Conservation (phyloP, 1,284 basidiomycete genomes). For the Apiotrichum akiyoshidainum region DNA sequence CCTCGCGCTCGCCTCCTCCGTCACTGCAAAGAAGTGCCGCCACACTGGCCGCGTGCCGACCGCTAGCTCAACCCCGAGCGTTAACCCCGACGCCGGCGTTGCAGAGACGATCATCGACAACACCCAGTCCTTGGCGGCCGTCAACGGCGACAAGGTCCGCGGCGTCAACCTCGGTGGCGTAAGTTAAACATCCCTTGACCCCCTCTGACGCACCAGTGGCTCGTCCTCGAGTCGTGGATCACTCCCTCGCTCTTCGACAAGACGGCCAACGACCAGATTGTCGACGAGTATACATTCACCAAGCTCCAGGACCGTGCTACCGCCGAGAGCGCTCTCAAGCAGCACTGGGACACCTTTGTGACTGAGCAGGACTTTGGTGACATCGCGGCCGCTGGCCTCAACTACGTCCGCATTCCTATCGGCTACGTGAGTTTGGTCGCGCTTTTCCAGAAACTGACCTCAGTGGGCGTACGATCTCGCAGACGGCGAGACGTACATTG, state of each 20-base stretch:
- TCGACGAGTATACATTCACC: conserved; percentile 27
- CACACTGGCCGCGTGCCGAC: no score
- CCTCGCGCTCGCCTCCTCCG: no score
- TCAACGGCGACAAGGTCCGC: conserved; percentile 38
- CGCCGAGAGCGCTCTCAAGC: conserved; percentile 57
- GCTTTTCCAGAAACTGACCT: conserved; percentile 27
- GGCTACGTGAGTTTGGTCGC: conserved; percentile 51
- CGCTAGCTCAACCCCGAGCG: no score
- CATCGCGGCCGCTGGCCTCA: conserved; percentile 82
- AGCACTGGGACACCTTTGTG: conserved; percentile 65
- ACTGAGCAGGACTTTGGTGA: conserved; percentile 83
- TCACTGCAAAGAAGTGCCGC: no score
- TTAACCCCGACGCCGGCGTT: no score
- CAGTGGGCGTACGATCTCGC: conserved; percentile 82
- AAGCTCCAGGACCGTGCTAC: conserved; percentile 62
- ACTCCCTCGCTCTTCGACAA: conserved; percentile 43
- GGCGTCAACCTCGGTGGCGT: conserved; percentile 52
- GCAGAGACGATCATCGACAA: no score
- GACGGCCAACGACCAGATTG: conserved; percentile 40
- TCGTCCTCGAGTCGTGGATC: conserved; percentile 40
- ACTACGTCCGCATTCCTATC: conserved; percentile 60
- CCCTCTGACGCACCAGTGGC: conserved; percentile 1
- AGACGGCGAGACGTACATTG: conserved; percentile 64
- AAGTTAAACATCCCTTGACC: conserved; percentile 14
- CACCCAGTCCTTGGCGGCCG: conserved; percentile 28